These are phyloP conservation scores for Marasmius fiardii DNA, from an alignment of 1,284 basidiomycete species.

Conservation along the genomic window DNA sequence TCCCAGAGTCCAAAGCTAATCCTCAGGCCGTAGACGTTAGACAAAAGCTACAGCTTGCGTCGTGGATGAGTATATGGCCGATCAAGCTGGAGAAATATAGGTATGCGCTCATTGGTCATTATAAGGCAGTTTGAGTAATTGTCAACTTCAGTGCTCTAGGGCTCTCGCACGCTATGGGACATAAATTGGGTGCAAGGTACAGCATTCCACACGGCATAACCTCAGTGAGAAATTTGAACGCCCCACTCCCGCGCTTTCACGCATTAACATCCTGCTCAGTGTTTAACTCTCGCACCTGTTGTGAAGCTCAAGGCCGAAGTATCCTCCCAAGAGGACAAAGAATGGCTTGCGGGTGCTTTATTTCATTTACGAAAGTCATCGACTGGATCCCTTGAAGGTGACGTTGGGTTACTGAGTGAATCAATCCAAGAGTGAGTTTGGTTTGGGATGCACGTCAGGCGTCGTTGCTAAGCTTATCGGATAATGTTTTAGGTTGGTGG, in stretches of 20 bases:
- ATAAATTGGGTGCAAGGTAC: slow-evolving; percentile 75
- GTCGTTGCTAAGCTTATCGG: slow-evolving; percentile 4
- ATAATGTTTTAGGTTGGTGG: slow-evolving; percentile 45
- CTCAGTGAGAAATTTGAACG: slow-evolving; percentile 44
- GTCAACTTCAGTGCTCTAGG: slow-evolving; percentile 51
- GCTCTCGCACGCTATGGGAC: slow-evolving; percentile 71
- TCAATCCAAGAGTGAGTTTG: slow-evolving; percentile 52
- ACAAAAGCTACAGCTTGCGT: slow-evolving; percentile 70
- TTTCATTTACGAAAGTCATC: slow-evolving; percentile 54
- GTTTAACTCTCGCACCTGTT: slow-evolving; percentile 69
- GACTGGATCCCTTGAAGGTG: slow-evolving; percentile 59
- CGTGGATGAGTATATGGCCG: slow-evolving; percentile 81
- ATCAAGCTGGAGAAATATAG: slow-evolving; percentile 50
- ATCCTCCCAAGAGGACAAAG: slow-evolving; percentile 55
- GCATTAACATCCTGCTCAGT: slow-evolving; percentile 35
- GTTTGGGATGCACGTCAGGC: not conserved
- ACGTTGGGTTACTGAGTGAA: slow-evolving; percentile 49
- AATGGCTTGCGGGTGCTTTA: slow-evolving; percentile 49
- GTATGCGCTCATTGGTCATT: slow-evolving; percentile 29
- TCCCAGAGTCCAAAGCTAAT: slow-evolving; percentile 61
- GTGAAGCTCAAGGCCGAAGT: slow-evolving; percentile 55
- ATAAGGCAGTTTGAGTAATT: not conserved
- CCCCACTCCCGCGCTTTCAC: not conserved
- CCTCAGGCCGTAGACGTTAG: slow-evolving; percentile 56
- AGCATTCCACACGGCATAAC: slow-evolving; percentile 81